These are phyloP conservation scores for Leersia perrieri DNA, from an alignment of 176 grass and related monocot genomes.

Conservation along the genomic window DNA sequence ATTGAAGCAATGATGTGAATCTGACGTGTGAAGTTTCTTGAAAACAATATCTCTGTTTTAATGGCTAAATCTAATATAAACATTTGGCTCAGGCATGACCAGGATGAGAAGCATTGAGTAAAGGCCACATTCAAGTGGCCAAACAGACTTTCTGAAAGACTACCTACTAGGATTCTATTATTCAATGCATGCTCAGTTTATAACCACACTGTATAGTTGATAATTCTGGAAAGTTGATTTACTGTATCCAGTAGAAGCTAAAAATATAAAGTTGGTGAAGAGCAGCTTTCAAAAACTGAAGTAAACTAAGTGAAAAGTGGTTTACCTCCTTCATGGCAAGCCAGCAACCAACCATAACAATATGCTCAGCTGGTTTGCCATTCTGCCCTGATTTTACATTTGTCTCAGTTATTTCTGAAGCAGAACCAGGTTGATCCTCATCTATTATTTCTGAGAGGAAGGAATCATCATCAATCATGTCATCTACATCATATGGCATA, in stretches of 20 bases:
- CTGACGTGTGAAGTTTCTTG: background rate
- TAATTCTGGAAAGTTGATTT: background rate
- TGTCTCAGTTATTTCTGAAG: constrained; percentile 38
- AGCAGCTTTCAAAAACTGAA: background rate
- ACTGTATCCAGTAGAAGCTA: background rate
- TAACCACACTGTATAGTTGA: background rate
- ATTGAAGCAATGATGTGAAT: constrained; percentile 3
- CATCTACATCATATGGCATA: constrained; percentile 90
- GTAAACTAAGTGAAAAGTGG: background rate
- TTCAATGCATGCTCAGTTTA: background rate
- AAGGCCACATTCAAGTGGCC: constrained; percentile 9
- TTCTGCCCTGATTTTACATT: constrained; percentile 46
- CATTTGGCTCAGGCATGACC: background rate
- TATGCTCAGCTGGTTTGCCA: constrained; percentile 63
- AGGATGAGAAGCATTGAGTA: background rate
- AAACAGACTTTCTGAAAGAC: constrained; percentile 14
- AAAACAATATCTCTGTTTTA: background rate
- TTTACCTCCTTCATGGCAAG: constrained; percentile 99
- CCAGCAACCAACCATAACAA: constrained; percentile 99
- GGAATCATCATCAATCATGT: constrained; percentile 64
- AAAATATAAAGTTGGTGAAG: background rate
- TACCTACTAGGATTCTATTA: background rate
- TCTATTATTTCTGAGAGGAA: constrained; percentile 61
- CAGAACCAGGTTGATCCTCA: constrained; percentile 45
- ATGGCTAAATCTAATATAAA: background rate